Evolutionary conservation across 345 rosid genomes (phyloP).

Genomic region (Cardamine occulta): DNA sequence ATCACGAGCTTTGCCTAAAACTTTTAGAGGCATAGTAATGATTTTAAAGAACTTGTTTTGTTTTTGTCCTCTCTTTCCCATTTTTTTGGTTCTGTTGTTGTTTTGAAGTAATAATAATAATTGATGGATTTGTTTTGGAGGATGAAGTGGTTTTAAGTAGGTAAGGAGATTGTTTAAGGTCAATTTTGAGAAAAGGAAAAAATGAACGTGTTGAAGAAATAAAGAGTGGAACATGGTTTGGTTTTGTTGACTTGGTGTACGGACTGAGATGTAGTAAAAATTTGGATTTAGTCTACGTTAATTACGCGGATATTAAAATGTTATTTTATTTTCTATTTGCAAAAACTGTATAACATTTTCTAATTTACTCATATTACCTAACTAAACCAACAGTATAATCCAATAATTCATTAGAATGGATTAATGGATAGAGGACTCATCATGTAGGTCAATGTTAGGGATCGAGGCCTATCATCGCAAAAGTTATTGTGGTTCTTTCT

Average conservation of each 20-base stretch:
- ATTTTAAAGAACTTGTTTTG: constrained; percentile 53
- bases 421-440: neutral
- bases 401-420: neutral
- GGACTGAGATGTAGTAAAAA: neutral
- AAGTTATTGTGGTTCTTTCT: no score
- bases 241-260: constrained; percentile 41
- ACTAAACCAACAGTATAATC: neutral
- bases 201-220: constrained; percentile 35
- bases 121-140: constrained; percentile 20
- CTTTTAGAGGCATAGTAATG: constrained; percentile 52
- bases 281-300: constrained; percentile 10
- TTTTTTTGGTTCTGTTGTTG: neutral
- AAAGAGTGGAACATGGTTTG: constrained; percentile 25
- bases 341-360: neutral
- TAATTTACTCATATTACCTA: neutral
- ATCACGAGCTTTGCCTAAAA: constrained; percentile 64
- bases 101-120: neutral
- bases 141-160: constrained; percentile 26
- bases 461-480: neutral
- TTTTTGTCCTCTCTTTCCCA: constrained; percentile 36
- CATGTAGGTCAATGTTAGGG: neutral
- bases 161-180: constrained; percentile 19
- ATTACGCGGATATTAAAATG: neutral
- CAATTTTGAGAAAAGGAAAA: constrained; percentile 9
- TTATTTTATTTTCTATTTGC: neutral